Conservation (phyloP, 1,284 basidiomycete species). For the Tilletia setariae region DNA sequence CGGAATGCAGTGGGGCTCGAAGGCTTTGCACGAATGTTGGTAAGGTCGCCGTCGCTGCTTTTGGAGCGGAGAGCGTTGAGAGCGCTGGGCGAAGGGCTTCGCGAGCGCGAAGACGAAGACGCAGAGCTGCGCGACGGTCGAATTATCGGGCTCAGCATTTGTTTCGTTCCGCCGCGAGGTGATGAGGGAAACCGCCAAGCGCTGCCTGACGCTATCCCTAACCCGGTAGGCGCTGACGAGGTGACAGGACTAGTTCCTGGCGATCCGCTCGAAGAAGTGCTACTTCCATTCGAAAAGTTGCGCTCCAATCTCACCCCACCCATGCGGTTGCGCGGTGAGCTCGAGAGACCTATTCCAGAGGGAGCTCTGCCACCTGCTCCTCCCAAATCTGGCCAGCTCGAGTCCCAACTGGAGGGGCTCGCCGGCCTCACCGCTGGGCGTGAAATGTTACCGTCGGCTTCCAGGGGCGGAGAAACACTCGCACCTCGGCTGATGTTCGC, state of each 20-base stretch:
- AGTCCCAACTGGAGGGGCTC: conserved; percentile 9
- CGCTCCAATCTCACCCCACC: conserved; percentile 5
- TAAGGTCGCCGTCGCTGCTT: not conserved
- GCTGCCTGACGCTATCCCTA: not conserved
- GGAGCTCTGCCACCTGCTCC: not conserved
- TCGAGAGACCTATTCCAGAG: not conserved
- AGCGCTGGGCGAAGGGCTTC: conserved; percentile 2
- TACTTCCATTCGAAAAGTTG: conserved; percentile 6
- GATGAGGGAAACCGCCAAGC: conserved; percentile 3
- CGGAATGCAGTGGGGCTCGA: not conserved
- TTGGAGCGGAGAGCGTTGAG: not conserved
- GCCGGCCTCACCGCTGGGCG: not conserved
- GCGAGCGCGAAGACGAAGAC: not conserved
- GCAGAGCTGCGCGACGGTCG: not conserved
- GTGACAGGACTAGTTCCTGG: conserved; percentile 1
- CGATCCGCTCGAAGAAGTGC: not conserved
- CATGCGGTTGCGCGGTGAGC: not conserved
- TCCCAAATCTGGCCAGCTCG: conserved; percentile 4
- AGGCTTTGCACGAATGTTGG: not conserved
- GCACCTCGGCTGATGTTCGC: not conserved
- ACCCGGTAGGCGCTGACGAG: not conserved
- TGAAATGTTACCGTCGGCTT: not conserved
- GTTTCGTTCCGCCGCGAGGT: not conserved
- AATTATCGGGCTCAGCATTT: not conserved
- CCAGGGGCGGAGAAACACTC: not conserved